Evolutionary conservation across 2,329 filamentous ascomycete genomes (phyloP).

Genomic region (Xylariomycetidae sp.): DNA sequence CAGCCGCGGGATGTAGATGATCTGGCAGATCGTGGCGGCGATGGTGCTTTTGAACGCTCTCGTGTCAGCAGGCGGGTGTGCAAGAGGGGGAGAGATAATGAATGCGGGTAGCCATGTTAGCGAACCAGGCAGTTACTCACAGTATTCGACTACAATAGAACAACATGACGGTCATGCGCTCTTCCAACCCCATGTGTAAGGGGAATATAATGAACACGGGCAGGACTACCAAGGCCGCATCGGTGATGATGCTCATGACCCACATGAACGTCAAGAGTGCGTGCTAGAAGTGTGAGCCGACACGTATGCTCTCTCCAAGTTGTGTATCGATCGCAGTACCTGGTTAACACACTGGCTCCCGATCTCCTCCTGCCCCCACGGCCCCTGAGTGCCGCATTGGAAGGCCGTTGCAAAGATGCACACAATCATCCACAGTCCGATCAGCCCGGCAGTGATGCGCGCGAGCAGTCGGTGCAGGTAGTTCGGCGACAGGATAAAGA

Average conservation of each 20-base stretch:
- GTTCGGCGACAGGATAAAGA: constrained; percentile 4
- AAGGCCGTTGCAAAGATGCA: constrained; percentile 4
- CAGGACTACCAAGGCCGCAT: constrained; percentile 1
- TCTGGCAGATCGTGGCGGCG: constrained; percentile 3
- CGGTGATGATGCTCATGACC: constrained; percentile 3
- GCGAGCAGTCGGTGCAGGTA: constrained; percentile 1
- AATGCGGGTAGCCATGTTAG: too few species aligned
- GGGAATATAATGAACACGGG: constrained; percentile 5
- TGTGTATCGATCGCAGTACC: too few species aligned
- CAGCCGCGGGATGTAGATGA: neutral
- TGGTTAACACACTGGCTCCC: constrained; percentile 3
- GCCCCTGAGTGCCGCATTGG: constrained; percentile 5
- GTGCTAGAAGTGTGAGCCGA: too few species aligned
- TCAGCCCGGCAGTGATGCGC: neutral
- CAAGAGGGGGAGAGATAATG: neutral
- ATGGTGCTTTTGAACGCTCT: neutral
- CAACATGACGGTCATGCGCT: constrained; percentile 1
- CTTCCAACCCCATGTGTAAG: constrained; percentile 3
- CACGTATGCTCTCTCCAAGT: too few species aligned
- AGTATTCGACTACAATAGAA: constrained; percentile 2
- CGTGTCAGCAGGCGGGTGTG: neutral
- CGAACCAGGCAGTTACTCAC: too few species aligned
- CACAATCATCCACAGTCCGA: constrained; percentile 2
- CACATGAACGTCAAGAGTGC: constrained; percentile 1
- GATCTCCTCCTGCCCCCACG: constrained; percentile 3